These are phyloP conservation scores for Solanum paucissectum DNA, from an alignment of 257 asterid genomes.

Conservation along the genomic window DNA sequence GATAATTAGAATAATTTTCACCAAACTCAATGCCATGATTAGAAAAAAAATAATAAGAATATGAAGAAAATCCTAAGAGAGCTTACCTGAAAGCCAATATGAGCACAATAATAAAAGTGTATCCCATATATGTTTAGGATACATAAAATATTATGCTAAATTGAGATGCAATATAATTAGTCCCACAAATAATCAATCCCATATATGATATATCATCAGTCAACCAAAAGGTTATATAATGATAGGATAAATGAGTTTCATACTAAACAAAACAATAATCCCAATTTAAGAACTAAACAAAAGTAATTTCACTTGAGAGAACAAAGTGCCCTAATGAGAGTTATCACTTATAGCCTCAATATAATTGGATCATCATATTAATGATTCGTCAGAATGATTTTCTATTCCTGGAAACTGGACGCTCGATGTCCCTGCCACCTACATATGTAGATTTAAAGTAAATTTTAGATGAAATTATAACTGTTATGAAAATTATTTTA, in stretches of 20 bases:
- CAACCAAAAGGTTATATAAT: background rate
- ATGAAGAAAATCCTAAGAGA: background rate
- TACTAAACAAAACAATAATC: background rate
- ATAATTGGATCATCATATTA: background rate
- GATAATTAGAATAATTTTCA: background rate
- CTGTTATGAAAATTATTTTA: background rate
- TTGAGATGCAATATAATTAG: background rate
- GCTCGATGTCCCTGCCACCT: background rate
- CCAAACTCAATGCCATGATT: background rate
- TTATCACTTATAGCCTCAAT: background rate
- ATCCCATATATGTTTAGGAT: background rate
- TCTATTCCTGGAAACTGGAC: background rate
- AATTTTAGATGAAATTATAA: background rate
- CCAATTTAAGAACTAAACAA: background rate
- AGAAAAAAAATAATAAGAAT: background rate
- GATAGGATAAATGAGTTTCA: background rate
- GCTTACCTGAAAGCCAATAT: background rate
- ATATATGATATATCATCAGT: background rate
- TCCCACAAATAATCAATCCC: background rate
- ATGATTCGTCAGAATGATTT: background rate
- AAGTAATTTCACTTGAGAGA: background rate
- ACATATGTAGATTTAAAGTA: background rate
- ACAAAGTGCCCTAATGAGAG: background rate
- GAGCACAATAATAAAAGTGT: background rate
- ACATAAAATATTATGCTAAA: background rate